Evolutionary conservation across 305 asterid genomes (phyloP).

Genomic region (Ilex paraguariensis): DNA sequence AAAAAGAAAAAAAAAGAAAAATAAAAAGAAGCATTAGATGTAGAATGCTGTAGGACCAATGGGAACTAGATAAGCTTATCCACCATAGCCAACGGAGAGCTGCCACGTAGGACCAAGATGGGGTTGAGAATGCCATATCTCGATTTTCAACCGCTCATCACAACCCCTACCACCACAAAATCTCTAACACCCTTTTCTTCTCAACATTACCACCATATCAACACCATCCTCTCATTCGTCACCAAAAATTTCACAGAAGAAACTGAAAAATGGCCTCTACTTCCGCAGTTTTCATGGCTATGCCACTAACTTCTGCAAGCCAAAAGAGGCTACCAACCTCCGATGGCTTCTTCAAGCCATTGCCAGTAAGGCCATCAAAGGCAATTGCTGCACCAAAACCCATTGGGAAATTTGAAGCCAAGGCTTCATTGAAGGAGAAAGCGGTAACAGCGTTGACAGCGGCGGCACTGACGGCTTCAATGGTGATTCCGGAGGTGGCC

Average conservation of each 20-base stretch:
- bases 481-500: constrained; percentile 63
- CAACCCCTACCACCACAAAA: constrained; percentile 14
- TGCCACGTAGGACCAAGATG: constrained; percentile 42
- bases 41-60: too few species aligned
- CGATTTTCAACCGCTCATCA: constrained; percentile 53
- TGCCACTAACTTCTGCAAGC: constrained; percentile 49
- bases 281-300: constrained; percentile 52
- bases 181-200: constrained; percentile 10
- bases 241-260: constrained; percentile 8
- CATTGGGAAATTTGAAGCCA: constrained; percentile 28
- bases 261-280: constrained; percentile 59
- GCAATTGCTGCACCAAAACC: constrained; percentile 22
- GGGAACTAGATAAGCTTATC: constrained; percentile 49
- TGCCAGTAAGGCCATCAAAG: constrained; percentile 43
- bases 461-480: constrained; percentile 62
- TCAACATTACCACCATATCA: constrained; percentile 9
- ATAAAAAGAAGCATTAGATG: too few species aligned
- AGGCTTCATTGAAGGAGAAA: constrained; percentile 8
- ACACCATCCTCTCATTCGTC: constrained; percentile 1
- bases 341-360: constrained; percentile 48
- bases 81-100: constrained; percentile 39
- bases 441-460: constrained; percentile 21
- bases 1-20: too few species aligned
- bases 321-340: constrained; percentile 35
- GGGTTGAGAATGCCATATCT: constrained; percentile 17